phyloP scores from a whole-genome alignment of 495 filamentous ascomycete species.

The Alectoria sarmentosa region DNA sequence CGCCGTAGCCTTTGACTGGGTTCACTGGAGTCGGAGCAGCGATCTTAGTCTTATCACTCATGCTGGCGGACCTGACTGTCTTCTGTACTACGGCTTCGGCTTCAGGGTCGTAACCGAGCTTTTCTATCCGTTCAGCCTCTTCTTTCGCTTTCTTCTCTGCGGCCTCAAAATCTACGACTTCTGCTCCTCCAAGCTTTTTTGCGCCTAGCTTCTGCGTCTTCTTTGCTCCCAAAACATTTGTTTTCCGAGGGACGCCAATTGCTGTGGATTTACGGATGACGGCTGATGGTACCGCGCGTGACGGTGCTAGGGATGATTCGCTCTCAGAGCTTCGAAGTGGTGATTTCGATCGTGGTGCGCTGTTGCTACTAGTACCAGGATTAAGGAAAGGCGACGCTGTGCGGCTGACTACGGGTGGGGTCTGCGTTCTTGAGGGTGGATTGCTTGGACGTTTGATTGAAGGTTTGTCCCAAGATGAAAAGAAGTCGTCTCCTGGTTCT shows the following conservation, averaged over 20 bases:
- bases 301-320: slow-evolving; percentile 44
- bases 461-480: slow-evolving; percentile 97
- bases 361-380: slow-evolving; percentile 60
- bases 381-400: slow-evolving; percentile 86
- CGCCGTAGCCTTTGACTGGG: slow-evolving; percentile 57
- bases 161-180: slow-evolving; percentile 89
- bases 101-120: slow-evolving; percentile 95
- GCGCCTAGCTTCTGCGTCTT: slow-evolving; percentile 77
- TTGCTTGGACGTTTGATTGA: slow-evolving; percentile 95
- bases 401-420: slow-evolving; percentile 76
- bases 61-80: slow-evolving; percentile 39
- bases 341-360: slow-evolving; percentile 65
- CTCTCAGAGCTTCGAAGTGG: slow-evolving; percentile 58
- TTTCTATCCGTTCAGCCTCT: slow-evolving; percentile 92
- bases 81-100: slow-evolving; percentile 60
- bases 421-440: slow-evolving; percentile 83
- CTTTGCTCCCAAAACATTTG: slow-evolving; percentile 83
- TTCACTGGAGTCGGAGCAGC: slow-evolving; percentile 68
- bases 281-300: slow-evolving; percentile 65
- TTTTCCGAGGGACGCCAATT: slow-evolving; percentile 58
- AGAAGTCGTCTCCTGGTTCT: slow-evolving; percentile 79
- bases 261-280: slow-evolving; percentile 66
- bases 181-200: slow-evolving; percentile 73
- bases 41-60: slow-evolving; percentile 50
- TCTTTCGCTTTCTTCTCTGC: slow-evolving; percentile 96